Conservation (phyloP, 208 protist species). For the Leishmania braziliensis region DNA sequence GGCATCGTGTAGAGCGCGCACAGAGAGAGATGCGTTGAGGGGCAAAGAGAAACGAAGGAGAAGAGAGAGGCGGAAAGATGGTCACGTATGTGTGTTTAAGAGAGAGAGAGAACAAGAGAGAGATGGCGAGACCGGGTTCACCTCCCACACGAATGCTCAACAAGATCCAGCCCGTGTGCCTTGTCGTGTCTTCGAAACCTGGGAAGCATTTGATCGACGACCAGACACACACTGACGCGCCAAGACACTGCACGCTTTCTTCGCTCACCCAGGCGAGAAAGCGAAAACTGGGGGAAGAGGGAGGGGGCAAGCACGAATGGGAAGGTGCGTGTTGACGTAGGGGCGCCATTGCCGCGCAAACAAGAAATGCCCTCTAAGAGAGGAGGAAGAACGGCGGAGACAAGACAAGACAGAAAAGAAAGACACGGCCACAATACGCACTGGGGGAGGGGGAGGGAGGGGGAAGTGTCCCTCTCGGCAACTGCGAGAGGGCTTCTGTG, state of each 20-base stretch:
- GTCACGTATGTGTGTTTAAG: neutral
- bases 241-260: neutral
- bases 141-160: neutral
- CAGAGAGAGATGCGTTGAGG: neutral
- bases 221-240: neutral
- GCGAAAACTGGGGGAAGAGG: neutral
- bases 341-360: neutral
- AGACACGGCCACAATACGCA: too few species aligned
- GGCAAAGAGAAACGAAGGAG: neutral
- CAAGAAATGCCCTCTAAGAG: neutral
- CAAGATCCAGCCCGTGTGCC: neutral
- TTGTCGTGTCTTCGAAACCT: neutral
- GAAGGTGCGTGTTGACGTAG: neutral
- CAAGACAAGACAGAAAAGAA: constrained; percentile 1
- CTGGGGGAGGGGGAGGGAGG: neutral
- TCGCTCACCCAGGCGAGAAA: constrained; percentile 1
- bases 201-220: neutral
- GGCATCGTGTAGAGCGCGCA: neutral
- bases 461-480: too few species aligned
- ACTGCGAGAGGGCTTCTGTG: too few species aligned
- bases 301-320: neutral
- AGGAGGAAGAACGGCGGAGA: neutral
- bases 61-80: neutral
- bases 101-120: neutral
- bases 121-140: neutral